Conservation (phyloP, 176 grass and related monocot genomes). For the Zoysia japonica region DNA sequence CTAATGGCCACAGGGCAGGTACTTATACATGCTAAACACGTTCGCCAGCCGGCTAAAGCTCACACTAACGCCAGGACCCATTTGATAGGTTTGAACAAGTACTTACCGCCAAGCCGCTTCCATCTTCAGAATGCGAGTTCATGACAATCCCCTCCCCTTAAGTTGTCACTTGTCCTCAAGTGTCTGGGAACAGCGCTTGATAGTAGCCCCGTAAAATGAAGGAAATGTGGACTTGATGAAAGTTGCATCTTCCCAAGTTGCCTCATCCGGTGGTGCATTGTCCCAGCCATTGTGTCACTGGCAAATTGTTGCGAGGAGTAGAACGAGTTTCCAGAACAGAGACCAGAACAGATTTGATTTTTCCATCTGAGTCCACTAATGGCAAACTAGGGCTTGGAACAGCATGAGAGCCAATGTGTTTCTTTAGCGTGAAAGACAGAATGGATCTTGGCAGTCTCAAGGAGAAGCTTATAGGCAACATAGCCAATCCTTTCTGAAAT, state of each 20-base stretch:
- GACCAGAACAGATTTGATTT: neutral
- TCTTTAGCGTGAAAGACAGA: neutral
- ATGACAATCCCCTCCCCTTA: neutral
- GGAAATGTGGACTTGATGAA: neutral
- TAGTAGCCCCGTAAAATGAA: neutral
- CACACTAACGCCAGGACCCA: too few relatives aligned
- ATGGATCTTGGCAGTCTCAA: neutral
- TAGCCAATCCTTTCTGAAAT: neutral
- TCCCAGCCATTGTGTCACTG: neutral
- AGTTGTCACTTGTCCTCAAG: neutral
- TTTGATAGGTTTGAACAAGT: too few relatives aligned
- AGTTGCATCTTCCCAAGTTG: neutral
- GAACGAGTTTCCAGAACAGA: neutral
- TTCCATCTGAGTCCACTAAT: neutral
- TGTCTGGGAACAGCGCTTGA: fast-evolving
- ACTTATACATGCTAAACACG: too few relatives aligned
- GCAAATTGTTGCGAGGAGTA: neutral
- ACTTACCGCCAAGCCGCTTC: too few relatives aligned
- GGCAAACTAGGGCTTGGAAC: neutral
- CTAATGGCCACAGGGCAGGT: too few relatives aligned
- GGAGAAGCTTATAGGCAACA: neutral
- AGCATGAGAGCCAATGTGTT: neutral
- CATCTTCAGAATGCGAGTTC: neutral
- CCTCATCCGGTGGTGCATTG: fast-evolving
- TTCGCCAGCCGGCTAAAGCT: too few relatives aligned